These are phyloP conservation scores for Onygenales sp. DNA, from an alignment of 2,329 filamentous ascomycete species.

Conservation along the genomic window DNA sequence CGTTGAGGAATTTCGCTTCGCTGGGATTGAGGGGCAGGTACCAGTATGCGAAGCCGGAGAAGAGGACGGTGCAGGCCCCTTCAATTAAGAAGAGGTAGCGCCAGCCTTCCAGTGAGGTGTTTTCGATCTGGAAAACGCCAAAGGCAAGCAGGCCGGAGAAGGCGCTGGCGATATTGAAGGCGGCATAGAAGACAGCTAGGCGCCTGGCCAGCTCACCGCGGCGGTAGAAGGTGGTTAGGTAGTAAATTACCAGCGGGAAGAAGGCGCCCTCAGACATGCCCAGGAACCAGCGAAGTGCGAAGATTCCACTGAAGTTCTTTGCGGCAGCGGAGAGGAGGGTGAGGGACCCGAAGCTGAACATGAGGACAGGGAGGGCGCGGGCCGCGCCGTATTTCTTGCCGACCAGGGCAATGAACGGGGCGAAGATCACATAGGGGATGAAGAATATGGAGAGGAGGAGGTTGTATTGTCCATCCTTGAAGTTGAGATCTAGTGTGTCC, in stretches of 20 bases:
- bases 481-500: slow-evolving; percentile 37
- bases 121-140: slow-evolving; percentile 51
- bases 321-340: slow-evolving; percentile 51
- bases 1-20: slow-evolving; percentile 55
- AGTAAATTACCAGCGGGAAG: slow-evolving; percentile 60
- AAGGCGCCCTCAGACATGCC: slow-evolving; percentile 60
- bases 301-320: slow-evolving; percentile 54
- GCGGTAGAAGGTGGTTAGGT: slow-evolving; percentile 58
- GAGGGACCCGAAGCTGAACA: slow-evolving; percentile 58
- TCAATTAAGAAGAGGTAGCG: slow-evolving; percentile 50
- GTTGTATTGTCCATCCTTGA: slow-evolving; percentile 58
- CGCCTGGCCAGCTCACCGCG: slow-evolving; percentile 61
- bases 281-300: slow-evolving; percentile 60
- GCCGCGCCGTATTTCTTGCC: slow-evolving; percentile 60
- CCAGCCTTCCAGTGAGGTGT: slow-evolving; percentile 40
- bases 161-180: slow-evolving; percentile 62
- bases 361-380: slow-evolving; percentile 55
- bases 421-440: slow-evolving; percentile 62
- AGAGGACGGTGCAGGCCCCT: slow-evolving; percentile 49
- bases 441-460: slow-evolving; percentile 64
- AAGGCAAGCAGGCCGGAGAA: slow-evolving; percentile 53
- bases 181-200: slow-evolving; percentile 66
- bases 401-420: slow-evolving; percentile 55
- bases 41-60: slow-evolving; percentile 56
- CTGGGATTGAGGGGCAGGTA: slow-evolving; percentile 59